These are phyloP conservation scores for Phaffomyces thermotolerans DNA, from an alignment of 805 yeast genomes.

Conservation along the genomic window DNA sequence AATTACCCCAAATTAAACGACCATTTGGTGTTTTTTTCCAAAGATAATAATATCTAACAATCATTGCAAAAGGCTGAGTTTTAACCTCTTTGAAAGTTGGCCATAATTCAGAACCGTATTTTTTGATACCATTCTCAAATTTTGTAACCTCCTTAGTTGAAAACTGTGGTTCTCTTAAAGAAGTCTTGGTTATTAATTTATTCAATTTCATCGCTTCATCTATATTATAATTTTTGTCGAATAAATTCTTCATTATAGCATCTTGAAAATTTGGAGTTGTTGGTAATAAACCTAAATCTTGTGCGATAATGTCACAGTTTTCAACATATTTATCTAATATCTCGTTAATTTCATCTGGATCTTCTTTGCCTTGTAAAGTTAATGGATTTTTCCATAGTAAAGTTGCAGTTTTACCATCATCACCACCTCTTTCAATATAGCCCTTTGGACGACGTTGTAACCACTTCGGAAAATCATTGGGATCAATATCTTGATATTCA, in stretches of 20 bases:
- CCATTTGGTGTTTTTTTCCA: constrained; percentile 89
- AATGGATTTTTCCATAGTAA: constrained; percentile 56
- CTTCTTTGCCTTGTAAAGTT: constrained; percentile 3
- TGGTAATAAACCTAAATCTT: constrained; percentile 43
- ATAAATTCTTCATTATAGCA: constrained; percentile 49
- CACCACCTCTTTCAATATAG: constrained; percentile 77
- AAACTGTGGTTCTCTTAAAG: constrained; percentile 73
- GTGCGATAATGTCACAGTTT: constrained; percentile 51
- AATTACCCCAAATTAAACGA: constrained; percentile 73
- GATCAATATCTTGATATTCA: constrained; percentile 33
- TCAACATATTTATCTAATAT: constrained; percentile 48
- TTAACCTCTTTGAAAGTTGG: constrained; percentile 67
- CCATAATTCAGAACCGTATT: constrained; percentile 71
- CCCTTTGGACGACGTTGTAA: constrained; percentile 73
- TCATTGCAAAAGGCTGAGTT: constrained; percentile 65
- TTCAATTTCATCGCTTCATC: constrained; percentile 41
- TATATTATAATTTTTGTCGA: constrained; percentile 45
- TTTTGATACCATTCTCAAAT: constrained; percentile 70
- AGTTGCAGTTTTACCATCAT: constrained; percentile 42
- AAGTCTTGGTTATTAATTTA: constrained; percentile 42
- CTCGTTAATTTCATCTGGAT: constrained; percentile 16
- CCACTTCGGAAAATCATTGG: constrained; percentile 61
- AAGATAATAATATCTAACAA: constrained; percentile 79
- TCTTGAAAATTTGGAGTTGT: constrained; percentile 81
- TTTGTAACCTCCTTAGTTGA: constrained; percentile 49